Evolutionary conservation across 2,329 filamentous ascomycete genomes (phyloP).

Genomic region (Neoascochyta sp.): DNA sequence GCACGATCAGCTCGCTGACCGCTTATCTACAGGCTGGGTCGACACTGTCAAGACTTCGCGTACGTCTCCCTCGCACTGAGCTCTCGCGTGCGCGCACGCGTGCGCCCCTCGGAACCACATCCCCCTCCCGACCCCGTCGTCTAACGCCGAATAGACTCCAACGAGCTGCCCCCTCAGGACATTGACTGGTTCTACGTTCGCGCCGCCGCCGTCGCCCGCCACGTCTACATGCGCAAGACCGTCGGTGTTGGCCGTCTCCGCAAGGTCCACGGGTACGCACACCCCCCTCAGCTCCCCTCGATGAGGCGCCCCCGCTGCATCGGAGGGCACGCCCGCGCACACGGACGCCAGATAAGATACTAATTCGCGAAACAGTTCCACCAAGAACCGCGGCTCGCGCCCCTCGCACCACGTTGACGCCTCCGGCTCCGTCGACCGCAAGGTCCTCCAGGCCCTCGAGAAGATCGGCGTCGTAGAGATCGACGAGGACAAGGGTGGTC

Average conservation of each 20-base stretch:
- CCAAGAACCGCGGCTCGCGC: conserved; percentile 93
- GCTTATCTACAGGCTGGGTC: conserved; percentile 78
- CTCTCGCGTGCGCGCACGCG: too few species aligned
- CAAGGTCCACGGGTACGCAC: conserved; percentile 71
- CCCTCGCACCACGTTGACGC: conserved; percentile 95
- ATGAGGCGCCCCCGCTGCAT: too few species aligned
- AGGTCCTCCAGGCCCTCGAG: conserved; percentile 95
- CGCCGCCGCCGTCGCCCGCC: conserved; percentile 90
- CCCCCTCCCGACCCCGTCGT: background rate
- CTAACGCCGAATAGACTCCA: conserved; percentile 56
- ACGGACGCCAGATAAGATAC: too few species aligned
- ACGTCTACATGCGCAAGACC: conserved; percentile 99
- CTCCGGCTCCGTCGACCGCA: conserved; percentile 92
- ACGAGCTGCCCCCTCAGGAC: conserved; percentile 97
- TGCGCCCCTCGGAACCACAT: too few species aligned
- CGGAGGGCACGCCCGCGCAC: too few species aligned
- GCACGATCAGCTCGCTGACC: conserved; percentile 41
- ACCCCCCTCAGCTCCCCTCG: background rate
- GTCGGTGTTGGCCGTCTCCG: conserved; percentile 97
- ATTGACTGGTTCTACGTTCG: conserved; percentile 93
- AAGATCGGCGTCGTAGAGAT: conserved; percentile 98
- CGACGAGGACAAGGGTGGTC: conserved; percentile 97
- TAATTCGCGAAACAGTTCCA: conserved; percentile 42
- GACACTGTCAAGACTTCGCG: conserved; percentile 96
- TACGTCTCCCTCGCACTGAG: conserved; percentile 18